Base-by-base conservation (phyloP, 495 filamentous ascomycete genomes). In the Aspergillus kassunensis region DNA sequence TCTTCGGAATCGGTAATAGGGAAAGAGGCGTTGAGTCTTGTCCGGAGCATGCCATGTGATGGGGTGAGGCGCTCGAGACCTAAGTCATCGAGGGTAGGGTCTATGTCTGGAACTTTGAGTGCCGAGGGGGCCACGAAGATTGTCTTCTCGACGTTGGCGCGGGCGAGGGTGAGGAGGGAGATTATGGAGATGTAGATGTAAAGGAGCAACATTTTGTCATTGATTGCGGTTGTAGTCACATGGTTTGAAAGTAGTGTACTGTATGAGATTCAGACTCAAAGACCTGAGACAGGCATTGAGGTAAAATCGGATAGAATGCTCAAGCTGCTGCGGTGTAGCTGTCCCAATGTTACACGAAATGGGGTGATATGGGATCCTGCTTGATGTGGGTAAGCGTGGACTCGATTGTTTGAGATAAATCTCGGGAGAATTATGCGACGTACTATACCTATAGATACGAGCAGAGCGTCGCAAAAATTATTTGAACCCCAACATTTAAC, bases 101-200 rank as follows among this genome's bases (percentile, higher is more conserved):
- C 76, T 21, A 73, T 66, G 9, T 75, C 64, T 8, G 84, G 78
- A 25, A 88, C 60, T 27, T 69, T 63, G 58, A 78, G 55, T 9
- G 70, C 54, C 13, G 68, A 55, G 18, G 93, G 93, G 19, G 77
- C 90, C 35, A 86, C 66, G 73, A 98, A 97, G 60, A 98, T 90
- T 58, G 79, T 78, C 67, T 98, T 98, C 67, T 98, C 93, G 54
- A 87, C 85, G 65, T 98, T 97, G 62, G 81, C 89, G 31, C 54
- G 51, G 19, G 60, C 58, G 24, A 57, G 48, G 54, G 68, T 61
- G 51, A 72, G 60, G 34, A 70, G 59, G 34, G 70, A 43, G 46
- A 67, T 39, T 36, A 73, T 51, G 21, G 70, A 43, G 37, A 62
- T 53, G 34, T 66, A 39, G 33, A 59, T 51, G 13, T 44, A 44